Conservation (phyloP, 306 rosid genomes). For the Dalbergia cochinchinensis region DNA sequence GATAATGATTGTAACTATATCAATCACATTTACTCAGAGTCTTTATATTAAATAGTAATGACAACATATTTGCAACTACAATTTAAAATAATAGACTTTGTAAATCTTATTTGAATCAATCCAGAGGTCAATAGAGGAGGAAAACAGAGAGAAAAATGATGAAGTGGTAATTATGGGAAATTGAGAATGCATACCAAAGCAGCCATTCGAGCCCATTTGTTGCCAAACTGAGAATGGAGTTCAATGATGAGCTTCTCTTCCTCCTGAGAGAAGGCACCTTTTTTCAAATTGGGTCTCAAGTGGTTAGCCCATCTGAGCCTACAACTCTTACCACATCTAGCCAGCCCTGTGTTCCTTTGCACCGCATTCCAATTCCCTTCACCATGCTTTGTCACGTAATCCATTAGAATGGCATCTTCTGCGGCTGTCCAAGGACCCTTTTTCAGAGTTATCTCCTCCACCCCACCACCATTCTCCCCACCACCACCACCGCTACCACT, state of each 20-base stretch:
- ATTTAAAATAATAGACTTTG: background rate
- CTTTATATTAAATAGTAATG: no score
- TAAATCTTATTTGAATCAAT: background rate
- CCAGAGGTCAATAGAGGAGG: background rate
- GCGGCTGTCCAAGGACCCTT: conserved; percentile 93
- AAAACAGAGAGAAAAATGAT: background rate
- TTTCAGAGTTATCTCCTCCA: conserved; percentile 53
- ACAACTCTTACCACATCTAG: conserved; percentile 94
- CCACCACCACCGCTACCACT: conserved; percentile 8
- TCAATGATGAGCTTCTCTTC: conserved; percentile 84
- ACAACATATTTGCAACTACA: no score
- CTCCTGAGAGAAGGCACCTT: conserved; percentile 74
- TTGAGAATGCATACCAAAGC: conserved; percentile 58
- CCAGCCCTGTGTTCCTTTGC: conserved; percentile 72
- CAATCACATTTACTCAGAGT: no score
- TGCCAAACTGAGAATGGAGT: conserved; percentile 82
- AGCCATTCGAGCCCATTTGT: conserved; percentile 99
- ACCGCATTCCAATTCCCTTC: conserved; percentile 94
- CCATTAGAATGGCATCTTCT: conserved; percentile 77
- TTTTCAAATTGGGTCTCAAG: conserved; percentile 81
- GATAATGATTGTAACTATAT: no score
- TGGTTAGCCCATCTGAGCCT: conserved; percentile 97
- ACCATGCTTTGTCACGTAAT: conserved; percentile 84
- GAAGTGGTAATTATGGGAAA: background rate
- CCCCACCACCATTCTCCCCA: conserved; percentile 24